Conservation (phyloP, 352 stramenopile species). For the Phytophthora sp. region DNA sequence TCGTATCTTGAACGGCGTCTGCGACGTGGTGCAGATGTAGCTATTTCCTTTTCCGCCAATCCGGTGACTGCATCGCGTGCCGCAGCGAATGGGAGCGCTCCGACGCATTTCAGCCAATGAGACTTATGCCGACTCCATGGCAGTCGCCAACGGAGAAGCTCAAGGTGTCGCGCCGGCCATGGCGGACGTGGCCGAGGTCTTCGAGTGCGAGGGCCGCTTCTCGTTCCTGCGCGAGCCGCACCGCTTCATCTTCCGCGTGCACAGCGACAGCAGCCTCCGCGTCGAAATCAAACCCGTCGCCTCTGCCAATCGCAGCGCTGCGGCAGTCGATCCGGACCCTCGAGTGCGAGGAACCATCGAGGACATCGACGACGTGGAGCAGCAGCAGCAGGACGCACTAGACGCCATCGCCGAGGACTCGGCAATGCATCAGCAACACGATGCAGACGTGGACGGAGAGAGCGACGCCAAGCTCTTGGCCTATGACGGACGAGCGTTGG, state of each 20-base stretch:
- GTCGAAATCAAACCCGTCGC: conserved; percentile 29
- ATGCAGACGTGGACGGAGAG: conserved; percentile 10
- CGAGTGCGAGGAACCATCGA: conserved; percentile 3
- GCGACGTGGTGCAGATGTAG: not conserved
- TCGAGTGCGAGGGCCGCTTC: conserved; percentile 47
- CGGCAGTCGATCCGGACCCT: not conserved
- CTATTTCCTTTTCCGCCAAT: conserved; percentile 19
- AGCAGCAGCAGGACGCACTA: not conserved
- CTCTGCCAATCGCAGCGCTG: not conserved
- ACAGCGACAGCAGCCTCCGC: conserved; percentile 40
- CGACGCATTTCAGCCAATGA: conserved; percentile 26
- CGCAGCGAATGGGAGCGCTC: not conserved
- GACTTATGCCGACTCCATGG: too few relatives aligned
- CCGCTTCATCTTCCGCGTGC: conserved; percentile 42
- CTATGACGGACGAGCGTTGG: conserved; percentile 40
- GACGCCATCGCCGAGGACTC: not conserved
- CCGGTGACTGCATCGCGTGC: not conserved
- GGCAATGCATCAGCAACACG: not conserved
- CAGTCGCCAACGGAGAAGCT: conserved; percentile 1
- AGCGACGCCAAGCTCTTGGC: conserved; percentile 21
- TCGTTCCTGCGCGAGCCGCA: conserved; percentile 33
- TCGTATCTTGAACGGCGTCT: conserved; percentile 8
- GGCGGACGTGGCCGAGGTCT: conserved; percentile 36
- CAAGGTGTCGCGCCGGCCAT: too few relatives aligned
- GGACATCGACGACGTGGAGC: conserved; percentile 16